A percentile compares a stretch with the other conserved stretches of the same genome.
Evolutionary conservation across 2,329 filamentous ascomycete genomes (phyloP).

Genomic region (Ceratocystis smalleyi): DNA sequence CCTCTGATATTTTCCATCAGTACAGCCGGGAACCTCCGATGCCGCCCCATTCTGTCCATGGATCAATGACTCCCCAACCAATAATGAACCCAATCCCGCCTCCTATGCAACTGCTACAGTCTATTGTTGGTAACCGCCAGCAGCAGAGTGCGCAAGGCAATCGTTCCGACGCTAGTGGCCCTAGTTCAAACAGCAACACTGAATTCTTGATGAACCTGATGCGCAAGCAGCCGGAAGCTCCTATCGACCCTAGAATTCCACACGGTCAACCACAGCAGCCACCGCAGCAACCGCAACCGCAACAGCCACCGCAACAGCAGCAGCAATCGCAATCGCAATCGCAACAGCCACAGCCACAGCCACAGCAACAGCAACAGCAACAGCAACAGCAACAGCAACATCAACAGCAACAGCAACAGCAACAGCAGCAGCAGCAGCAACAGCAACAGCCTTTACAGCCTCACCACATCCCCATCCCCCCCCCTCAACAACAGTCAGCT

Average conservation of each 20-base stretch:
- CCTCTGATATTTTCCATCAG: constrained; percentile 14
- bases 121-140: constrained; percentile 36
- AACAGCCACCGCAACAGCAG: constrained; percentile 19
- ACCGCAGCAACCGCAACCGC: constrained; percentile 22
- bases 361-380: constrained; percentile 22
- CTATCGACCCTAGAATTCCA: constrained; percentile 36
- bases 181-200: constrained; percentile 43
- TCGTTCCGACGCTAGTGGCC: constrained; percentile 8
- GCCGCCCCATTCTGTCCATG: constrained; percentile 27
- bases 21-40: constrained; percentile 25
- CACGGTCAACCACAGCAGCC: constrained; percentile 34
- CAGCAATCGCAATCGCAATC: constrained; percentile 23
- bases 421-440: constrained; percentile 23
- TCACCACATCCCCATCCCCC: constrained; percentile 10
- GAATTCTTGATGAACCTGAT: constrained; percentile 78
- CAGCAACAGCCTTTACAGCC: constrained; percentile 22
- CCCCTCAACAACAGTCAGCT: constrained; percentile 16
- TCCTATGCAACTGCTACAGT: constrained; percentile 45
- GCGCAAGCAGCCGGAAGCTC: constrained; percentile 37
- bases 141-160: constrained; percentile 14
- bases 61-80: constrained; percentile 37
- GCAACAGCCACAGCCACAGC: constrained; percentile 21
- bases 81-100: constrained; percentile 31
- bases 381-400: constrained; percentile 23
- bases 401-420: constrained; percentile 19